Conservation (phyloP, 371 early-diverging fungal genomes). For the Mucor lusitanicus region DNA sequence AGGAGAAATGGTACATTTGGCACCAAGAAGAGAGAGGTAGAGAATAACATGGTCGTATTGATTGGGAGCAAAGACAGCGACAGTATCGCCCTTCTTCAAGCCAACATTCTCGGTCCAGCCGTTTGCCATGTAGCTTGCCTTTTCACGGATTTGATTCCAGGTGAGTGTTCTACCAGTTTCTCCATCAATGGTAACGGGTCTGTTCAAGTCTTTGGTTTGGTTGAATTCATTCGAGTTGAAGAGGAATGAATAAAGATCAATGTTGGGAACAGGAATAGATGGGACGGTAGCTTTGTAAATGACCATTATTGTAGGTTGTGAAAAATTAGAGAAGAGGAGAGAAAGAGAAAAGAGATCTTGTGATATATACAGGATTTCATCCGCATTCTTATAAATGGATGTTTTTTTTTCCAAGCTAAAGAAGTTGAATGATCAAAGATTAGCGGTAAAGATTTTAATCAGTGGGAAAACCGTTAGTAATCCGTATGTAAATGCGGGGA, state of each 20-base stretch:
- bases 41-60: conserved; percentile 44
- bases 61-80: conserved; percentile 77
- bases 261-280: conserved; percentile 57
- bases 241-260: conserved; percentile 70
- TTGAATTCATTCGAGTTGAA: conserved; percentile 43
- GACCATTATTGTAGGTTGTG: conserved; percentile 27
- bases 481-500: conserved; percentile 10
- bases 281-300: conserved; percentile 31
- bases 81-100: conserved; percentile 69
- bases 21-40: conserved; percentile 44
- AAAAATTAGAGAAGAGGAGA: not conserved
- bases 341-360: not conserved
- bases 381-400: not conserved
- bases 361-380: not conserved
- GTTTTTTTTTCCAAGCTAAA: conserved; percentile 1
- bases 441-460: not conserved
- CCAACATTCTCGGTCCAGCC: conserved; percentile 49
- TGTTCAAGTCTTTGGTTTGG: conserved; percentile 34
- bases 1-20: conserved; percentile 40
- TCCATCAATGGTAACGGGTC: conserved; percentile 62
- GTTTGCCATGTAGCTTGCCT: conserved; percentile 12
- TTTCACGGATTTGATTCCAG: conserved; percentile 51
- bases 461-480: conserved; percentile 20
- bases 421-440: not conserved
- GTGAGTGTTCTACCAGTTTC: conserved; percentile 55